These are phyloP conservation scores for Casuarina glauca DNA, from an alignment of 306 rosid genomes.

Conservation along the genomic window DNA sequence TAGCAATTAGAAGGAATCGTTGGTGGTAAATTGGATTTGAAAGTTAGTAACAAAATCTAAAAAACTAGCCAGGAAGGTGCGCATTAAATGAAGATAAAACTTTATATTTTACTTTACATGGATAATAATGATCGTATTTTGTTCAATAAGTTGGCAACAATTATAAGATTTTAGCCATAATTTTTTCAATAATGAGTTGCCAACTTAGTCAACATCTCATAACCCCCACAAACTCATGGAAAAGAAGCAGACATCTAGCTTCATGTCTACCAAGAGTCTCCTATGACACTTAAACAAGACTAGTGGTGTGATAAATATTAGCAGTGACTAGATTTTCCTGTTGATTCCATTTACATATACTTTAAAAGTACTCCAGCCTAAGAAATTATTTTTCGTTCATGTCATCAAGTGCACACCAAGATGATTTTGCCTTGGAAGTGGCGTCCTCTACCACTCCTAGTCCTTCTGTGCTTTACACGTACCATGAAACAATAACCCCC, in stretches of 20 bases:
- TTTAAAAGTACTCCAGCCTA: neutral
- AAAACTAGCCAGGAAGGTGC: constrained; percentile 12
- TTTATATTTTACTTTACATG: constrained; percentile 16
- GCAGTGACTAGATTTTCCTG: neutral
- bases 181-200: neutral
- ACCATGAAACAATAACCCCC: neutral
- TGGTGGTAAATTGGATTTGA: constrained; percentile 18
- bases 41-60: constrained; percentile 4
- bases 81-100: constrained; percentile 26
- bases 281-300: neutral
- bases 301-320: neutral
- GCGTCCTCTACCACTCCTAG: neutral
- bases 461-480: neutral
- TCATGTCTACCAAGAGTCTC: neutral
- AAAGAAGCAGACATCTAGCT: neutral
- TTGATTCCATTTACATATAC: neutral
- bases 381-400: neutral
- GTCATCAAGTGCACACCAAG: neutral
- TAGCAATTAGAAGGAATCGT: constrained; percentile 27
- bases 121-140: constrained; percentile 11
- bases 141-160: neutral
- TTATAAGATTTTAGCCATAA: neutral
- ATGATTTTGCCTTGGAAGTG: constrained; percentile 4
- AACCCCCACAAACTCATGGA: neutral
- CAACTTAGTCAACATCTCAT: neutral